These are phyloP conservation scores for Saccharomyces pastorianus DNA, from an alignment of 1,139 yeast species.

Conservation along the genomic window DNA sequence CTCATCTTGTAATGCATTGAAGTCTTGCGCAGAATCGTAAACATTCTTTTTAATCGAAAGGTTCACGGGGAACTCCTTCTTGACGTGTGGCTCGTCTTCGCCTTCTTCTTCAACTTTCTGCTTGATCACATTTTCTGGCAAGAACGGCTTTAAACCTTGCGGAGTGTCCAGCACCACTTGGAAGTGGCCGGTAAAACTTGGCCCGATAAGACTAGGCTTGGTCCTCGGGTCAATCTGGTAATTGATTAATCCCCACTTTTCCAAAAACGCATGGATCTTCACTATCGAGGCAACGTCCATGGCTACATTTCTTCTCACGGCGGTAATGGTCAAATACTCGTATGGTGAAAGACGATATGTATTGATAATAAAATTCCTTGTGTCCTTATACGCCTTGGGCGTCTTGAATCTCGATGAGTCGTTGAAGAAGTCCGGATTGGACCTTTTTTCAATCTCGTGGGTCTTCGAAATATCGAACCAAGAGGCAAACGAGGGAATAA, in stretches of 20 bases:
- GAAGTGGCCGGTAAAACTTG: constrained; percentile 83
- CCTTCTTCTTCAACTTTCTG: constrained; percentile 5
- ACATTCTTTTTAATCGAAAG: neutral
- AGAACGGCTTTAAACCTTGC: constrained; percentile 60
- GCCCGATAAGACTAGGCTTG: constrained; percentile 65
- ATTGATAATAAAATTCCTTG: constrained; percentile 64
- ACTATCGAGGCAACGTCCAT: constrained; percentile 78
- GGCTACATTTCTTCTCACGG: constrained; percentile 73
- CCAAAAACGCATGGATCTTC: constrained; percentile 74
- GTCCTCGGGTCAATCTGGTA: constrained; percentile 67
- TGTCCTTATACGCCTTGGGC: constrained; percentile 52
- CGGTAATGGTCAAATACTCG: constrained; percentile 77
- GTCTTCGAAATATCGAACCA: constrained; percentile 68
- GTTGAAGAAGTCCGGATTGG: constrained; percentile 74
- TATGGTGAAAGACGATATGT: constrained; percentile 74
- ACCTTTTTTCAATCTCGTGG: constrained; percentile 64
- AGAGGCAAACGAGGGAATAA: constrained; percentile 74
- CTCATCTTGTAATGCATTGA: constrained; percentile 48
- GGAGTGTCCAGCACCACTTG: constrained; percentile 80
- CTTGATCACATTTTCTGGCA: constrained; percentile 29
- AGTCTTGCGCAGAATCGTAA: constrained; percentile 49
- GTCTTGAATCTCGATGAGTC: constrained; percentile 56
- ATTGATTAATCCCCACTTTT: constrained; percentile 87
- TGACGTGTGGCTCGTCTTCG: neutral
- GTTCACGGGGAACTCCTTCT: neutral